Evolutionary conservation across 306 rosid genomes (phyloP).

Genomic region (Prunus persica): DNA sequence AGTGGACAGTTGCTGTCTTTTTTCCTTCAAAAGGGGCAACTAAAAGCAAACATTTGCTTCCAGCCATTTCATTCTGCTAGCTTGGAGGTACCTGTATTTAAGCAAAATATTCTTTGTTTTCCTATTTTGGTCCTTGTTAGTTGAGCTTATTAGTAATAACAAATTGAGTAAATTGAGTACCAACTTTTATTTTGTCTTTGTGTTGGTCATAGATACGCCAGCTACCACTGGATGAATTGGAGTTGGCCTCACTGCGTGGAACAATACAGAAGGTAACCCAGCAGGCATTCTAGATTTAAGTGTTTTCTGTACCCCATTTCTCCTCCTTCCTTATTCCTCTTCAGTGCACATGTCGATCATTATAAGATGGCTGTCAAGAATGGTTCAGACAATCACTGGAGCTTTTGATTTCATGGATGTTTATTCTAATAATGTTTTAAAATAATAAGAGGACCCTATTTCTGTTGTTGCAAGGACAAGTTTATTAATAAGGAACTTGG

Average conservation of each 20-base stretch:
- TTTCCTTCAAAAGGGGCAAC: constrained; percentile 80
- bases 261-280: constrained; percentile 75
- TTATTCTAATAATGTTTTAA: background rate
- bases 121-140: constrained; percentile 15
- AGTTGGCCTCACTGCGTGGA: constrained; percentile 89
- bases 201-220: constrained; percentile 53
- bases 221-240: constrained; percentile 87
- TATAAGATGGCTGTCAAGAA: background rate
- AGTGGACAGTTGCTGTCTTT: constrained; percentile 57
- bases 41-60: constrained; percentile 58
- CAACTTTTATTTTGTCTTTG: constrained; percentile 4
- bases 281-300: constrained; percentile 12
- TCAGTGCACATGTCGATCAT: background rate
- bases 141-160: background rate
- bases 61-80: constrained; percentile 74
- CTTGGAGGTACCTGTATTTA: constrained; percentile 69
- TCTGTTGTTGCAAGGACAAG: background rate
- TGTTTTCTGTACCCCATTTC: constrained; percentile 21
- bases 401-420: constrained; percentile 5
- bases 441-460: background rate
- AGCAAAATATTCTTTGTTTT: constrained; percentile 16
- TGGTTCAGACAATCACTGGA: background rate
- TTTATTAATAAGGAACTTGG: background rate
- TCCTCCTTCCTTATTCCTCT: background rate
- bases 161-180: background rate